Percentiles rank a stretch among this genome's conserved stretches.
Conservation (phyloP, 75 land plant genomes). For the Cryptomeria japonica region DNA sequence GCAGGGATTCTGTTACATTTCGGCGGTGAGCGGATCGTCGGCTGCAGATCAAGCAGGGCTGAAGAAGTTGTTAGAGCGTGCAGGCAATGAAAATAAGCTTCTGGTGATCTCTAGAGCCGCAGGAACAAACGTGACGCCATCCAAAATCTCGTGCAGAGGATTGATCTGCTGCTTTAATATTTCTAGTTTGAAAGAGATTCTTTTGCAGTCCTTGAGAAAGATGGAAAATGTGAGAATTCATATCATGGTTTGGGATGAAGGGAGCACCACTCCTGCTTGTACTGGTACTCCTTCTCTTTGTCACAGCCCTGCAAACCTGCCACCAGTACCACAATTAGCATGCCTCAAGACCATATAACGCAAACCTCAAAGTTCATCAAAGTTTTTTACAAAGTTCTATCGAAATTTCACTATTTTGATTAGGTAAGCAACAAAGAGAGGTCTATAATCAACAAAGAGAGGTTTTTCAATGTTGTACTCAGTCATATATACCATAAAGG, state of each 20-base stretch:
- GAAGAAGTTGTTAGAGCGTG: conserved; percentile 23
- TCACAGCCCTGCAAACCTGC: too few relatives aligned
- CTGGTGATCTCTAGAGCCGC: conserved; percentile 41
- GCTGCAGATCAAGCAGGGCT: conserved; percentile 39
- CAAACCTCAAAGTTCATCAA: too few relatives aligned
- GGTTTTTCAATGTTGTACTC: too few relatives aligned
- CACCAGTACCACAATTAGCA: conserved; percentile 10
- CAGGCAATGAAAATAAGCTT: conserved; percentile 12
- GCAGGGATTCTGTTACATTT: conserved; percentile 43
- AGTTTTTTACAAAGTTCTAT: too few relatives aligned
- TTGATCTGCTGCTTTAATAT: conserved; percentile 33
- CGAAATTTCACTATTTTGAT: too few relatives aligned
- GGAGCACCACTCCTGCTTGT: background rate
- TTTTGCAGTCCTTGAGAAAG: conserved; percentile 12
- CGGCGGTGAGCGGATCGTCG: conserved; percentile 17
- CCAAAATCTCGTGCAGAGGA: conserved; percentile 25
- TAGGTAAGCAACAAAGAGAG: too few relatives aligned
- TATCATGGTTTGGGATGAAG: conserved; percentile 32
- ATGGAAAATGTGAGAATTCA: conserved; percentile 25
- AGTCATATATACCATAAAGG: too few relatives aligned
- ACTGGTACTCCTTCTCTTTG: background rate
- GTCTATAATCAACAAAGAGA: too few relatives aligned
- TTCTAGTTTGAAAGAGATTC: conserved; percentile 23
- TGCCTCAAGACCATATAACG: background rate
- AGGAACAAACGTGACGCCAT: conserved; percentile 35